Percentiles rank a stretch among this genome's conserved stretches.
Evolutionary conservation across 257 asterid genomes (phyloP).

Genomic region (Lantana camara): DNA sequence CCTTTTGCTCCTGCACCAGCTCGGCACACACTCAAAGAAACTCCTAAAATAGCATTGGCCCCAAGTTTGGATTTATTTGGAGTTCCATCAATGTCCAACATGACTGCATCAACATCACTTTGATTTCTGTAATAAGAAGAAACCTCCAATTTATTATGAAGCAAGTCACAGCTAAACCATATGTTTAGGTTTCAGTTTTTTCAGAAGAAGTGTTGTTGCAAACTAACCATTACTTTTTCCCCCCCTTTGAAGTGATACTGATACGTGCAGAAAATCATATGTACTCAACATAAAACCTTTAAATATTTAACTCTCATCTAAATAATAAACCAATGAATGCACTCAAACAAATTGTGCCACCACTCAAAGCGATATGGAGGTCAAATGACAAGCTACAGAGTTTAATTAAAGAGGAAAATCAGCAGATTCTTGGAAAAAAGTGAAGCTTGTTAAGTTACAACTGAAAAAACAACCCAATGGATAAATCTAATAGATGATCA

Average conservation of each 20-base stretch:
- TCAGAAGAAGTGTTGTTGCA: constrained; percentile 3
- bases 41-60: constrained; percentile 97
- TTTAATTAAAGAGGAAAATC: neutral
- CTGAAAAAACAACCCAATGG: neutral
- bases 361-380: constrained; percentile 1
- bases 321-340: neutral
- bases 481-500: neutral
- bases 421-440: neutral
- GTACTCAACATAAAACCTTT: neutral
- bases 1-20: constrained; percentile 99
- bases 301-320: constrained; percentile 5
- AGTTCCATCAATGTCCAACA: constrained; percentile 96
- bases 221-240: neutral
- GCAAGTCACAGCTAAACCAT: constrained; percentile 11
- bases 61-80: constrained; percentile 91
- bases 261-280: constrained; percentile 1
- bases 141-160: constrained; percentile 10
- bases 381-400: constrained; percentile 2
- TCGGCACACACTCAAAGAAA: constrained; percentile 90
- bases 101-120: constrained; percentile 69
- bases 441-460: neutral
- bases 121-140: constrained; percentile 61
- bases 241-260: neutral
- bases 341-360: neutral
- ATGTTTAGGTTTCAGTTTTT: neutral